These are phyloP conservation scores for Cercospora zeina DNA, from an alignment of 2,329 filamentous ascomycete species.

Conservation along the genomic window DNA sequence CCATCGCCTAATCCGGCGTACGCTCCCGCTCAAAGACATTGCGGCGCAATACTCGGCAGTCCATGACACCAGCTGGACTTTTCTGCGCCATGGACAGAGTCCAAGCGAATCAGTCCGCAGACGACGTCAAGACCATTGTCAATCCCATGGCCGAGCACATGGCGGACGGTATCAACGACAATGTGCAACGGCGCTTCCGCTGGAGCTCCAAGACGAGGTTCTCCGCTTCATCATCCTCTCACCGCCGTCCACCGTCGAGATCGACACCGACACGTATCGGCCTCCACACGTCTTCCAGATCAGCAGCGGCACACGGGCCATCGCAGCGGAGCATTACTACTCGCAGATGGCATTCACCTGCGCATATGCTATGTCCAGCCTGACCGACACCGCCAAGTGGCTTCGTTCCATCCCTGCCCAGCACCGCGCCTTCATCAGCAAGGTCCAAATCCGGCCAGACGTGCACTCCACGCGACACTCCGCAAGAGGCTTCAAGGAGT, in stretches of 20 bases:
- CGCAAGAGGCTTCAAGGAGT: not conserved
- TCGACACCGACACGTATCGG: not conserved
- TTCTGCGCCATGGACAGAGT: not conserved
- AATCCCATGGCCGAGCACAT: not conserved
- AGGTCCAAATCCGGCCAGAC: not conserved
- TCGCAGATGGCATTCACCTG: not conserved
- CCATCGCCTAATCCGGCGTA: too few species aligned
- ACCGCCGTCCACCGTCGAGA: not conserved
- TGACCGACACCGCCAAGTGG: not conserved
- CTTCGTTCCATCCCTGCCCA: not conserved
- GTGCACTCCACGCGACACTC: not conserved
- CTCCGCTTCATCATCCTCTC: not conserved
- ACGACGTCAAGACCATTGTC: not conserved
- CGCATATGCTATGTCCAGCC: not conserved
- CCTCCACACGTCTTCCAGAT: not conserved
- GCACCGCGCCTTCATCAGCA: not conserved
- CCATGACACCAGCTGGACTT: not conserved
- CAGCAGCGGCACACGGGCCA: not conserved
- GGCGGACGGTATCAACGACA: not conserved
- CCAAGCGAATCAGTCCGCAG: not conserved
- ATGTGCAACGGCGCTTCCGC: not conserved
- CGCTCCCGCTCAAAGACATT: not conserved
- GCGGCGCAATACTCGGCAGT: not conserved
- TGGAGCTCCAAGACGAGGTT: not conserved
- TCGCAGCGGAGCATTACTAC: not conserved